These are phyloP conservation scores for Quercus ilex DNA, from an alignment of 306 rosid species.

Conservation along the genomic window DNA sequence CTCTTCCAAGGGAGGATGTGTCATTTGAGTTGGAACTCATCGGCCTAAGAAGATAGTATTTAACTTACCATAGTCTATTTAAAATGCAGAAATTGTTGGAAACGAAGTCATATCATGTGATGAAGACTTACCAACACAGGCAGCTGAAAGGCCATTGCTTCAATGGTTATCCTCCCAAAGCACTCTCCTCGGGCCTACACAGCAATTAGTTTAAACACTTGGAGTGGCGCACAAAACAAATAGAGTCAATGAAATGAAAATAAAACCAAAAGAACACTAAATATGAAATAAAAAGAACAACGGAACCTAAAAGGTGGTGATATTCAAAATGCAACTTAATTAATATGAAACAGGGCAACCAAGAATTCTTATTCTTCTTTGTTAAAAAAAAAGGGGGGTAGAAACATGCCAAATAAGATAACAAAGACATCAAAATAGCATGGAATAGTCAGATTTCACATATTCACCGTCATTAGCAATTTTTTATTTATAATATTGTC, in stretches of 20 bases:
- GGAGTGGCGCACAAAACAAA: not conserved
- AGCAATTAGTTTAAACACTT: conserved; percentile 1
- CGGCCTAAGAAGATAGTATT: not conserved
- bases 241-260: not conserved
- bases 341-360: too few species aligned
- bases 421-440: too few species aligned
- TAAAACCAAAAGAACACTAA: not conserved
- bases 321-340: not conserved
- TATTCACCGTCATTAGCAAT: too few species aligned
- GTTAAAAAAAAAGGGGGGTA: too few species aligned
- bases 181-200: conserved; percentile 76
- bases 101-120: not conserved
- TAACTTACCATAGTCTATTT: not conserved
- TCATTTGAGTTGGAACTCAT: too few species aligned
- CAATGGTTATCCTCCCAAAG: conserved; percentile 83
- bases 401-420: not conserved
- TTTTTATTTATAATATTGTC: too few species aligned
- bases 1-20: too few species aligned
- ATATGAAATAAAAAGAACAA: not conserved
- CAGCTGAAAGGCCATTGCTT: conserved; percentile 85
- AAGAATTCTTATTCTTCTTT: too few species aligned
- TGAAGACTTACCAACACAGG: conserved; percentile 67
- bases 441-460: too few species aligned
- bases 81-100: not conserved
- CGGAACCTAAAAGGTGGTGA: not conserved